Evolutionary conservation across 2,329 filamentous ascomycete species (phyloP).

Genomic region (Diaporthe australafricana): DNA sequence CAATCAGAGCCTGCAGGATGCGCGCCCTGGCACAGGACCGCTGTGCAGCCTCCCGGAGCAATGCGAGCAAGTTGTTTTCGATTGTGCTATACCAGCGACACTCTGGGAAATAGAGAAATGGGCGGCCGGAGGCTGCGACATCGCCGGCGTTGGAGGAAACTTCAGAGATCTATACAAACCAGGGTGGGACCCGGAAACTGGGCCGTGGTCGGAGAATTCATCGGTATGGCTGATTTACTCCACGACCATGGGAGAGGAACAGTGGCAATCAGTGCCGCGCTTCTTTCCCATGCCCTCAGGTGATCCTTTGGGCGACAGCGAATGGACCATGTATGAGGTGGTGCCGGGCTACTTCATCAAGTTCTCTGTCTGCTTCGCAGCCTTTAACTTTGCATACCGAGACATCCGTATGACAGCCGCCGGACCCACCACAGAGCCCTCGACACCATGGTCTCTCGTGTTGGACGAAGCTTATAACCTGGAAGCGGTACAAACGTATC

Average conservation of each 20-base stretch:
- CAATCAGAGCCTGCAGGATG: background rate
- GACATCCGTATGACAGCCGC: background rate
- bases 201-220: slow-evolving; percentile 21
- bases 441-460: background rate
- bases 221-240: slow-evolving; percentile 13
- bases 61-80: background rate
- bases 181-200: background rate
- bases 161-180: background rate
- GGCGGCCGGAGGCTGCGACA: background rate
- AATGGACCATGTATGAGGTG: slow-evolving; percentile 12
- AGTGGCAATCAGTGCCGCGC: background rate
- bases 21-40: background rate
- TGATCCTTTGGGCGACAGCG: background rate
- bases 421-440: background rate
- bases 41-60: background rate
- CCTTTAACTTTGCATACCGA: slow-evolving; percentile 9
- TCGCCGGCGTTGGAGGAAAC: background rate
- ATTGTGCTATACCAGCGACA: background rate
- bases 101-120: background rate
- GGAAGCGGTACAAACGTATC: background rate
- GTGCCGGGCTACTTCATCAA: slow-evolving; percentile 12
- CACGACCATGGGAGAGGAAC: background rate
- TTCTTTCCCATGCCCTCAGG: background rate
- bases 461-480: background rate
- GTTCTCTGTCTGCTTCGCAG: background rate